Evolutionary conservation across 1,284 basidiomycete species (phyloP), one percentile per base, ranked within the genome.

Genomic region (Thecaphora thlaspeos): DNA sequence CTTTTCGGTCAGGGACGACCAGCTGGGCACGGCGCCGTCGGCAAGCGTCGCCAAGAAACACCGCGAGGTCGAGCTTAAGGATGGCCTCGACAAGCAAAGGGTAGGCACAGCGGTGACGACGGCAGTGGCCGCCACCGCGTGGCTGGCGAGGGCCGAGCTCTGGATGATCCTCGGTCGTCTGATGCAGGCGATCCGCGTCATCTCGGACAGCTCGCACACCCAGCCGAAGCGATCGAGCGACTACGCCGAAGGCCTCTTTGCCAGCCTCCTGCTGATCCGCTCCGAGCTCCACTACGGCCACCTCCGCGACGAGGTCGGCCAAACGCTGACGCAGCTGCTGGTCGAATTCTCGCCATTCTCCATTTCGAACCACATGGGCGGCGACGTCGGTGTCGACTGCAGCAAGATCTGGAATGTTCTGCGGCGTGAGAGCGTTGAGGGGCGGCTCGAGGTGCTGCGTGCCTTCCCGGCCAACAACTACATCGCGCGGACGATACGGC

Each of bases 401-500:
- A 3, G 10, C 11, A 34, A 17, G 32, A 34, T 34, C 7, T 34
- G 32, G 32, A 15, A 34, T 17, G 32, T 34, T 8, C 32, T 34
- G 11, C 11, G 11, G 10, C 9, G 15, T 8, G 32, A 34, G 12
- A 17, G 15, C 32, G 4, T 34, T 15, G 32, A 11, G 32, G 32
- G 32, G 4, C 32, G 32, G 4, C 32, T 34, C 11, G 11, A 17
- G 32, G 32, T 63, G 28, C 50, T 63, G 19, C 18, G 24, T 1
- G 45, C 39, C 12, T 28, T 55, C 4, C 56, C 61, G 7, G 60
- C 51, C 1, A 43, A 50, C 8, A 43, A 43, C 1, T 21, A 14
- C 22, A 40, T 49, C 17, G 18, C 49, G 2, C 41, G 19, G 18
- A 52, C 43, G 8, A 32, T 63, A 4, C 34, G 44, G 15, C 21